These are phyloP conservation scores for Nicotiana obtusifolia DNA, from an alignment of 257 asterid species.

Conservation along the genomic window DNA sequence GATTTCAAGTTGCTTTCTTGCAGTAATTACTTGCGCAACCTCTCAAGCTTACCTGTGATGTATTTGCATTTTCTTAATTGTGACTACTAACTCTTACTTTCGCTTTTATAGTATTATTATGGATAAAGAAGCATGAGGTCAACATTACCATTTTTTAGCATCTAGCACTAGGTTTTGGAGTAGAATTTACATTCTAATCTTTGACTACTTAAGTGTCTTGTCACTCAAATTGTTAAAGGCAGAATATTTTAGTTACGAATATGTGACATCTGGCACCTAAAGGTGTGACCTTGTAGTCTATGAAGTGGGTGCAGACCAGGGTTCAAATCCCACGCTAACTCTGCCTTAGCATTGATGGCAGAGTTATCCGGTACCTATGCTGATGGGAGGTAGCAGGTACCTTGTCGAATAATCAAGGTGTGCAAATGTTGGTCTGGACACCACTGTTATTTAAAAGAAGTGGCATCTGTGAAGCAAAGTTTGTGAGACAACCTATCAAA, in stretches of 20 bases:
- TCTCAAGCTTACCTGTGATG: not conserved
- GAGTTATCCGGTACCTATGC: no score
- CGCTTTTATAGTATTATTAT: not conserved
- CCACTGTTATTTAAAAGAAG: no score
- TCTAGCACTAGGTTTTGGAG: not conserved
- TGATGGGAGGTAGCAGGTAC: no score
- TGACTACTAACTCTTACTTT: not conserved
- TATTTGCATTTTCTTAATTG: not conserved
- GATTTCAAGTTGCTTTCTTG: not conserved
- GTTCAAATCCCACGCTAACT: no score
- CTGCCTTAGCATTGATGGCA: no score
- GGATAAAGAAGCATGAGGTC: not conserved
- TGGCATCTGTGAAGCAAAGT: not conserved
- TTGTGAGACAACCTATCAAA: constrained; percentile 4
- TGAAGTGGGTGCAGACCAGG: no score
- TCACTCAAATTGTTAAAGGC: not conserved
- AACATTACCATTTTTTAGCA: not conserved
- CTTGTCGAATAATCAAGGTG: no score
- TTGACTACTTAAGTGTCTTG: not conserved
- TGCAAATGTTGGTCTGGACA: no score
- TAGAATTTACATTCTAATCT: not conserved
- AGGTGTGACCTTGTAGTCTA: no score
- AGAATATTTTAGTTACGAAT: not conserved
- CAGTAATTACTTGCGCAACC: not conserved
- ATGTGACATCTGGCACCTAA: not conserved